Evolutionary conservation across 1,284 basidiomycete genomes (phyloP).

Genomic region (Lignosus rhinocerotis): DNA sequence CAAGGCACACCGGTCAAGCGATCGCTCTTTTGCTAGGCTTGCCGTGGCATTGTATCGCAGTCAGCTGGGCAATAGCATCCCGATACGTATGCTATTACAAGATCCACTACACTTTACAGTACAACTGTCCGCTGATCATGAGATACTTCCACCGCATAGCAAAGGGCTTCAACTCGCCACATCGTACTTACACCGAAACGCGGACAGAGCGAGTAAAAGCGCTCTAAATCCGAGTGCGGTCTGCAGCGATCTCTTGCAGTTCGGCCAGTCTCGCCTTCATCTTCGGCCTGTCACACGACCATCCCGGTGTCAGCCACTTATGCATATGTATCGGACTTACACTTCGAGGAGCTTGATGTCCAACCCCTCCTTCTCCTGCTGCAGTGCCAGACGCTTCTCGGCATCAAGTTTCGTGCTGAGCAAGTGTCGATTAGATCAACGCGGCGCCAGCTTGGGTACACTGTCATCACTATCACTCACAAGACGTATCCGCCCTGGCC

Average conservation of each 20-base stretch:
- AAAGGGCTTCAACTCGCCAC: neutral
- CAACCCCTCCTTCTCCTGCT: slow-evolving; percentile 90
- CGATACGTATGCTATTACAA: no score
- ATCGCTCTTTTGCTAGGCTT: no score
- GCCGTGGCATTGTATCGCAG: no score
- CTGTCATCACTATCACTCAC: slow-evolving; percentile 55
- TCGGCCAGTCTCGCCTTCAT: slow-evolving; percentile 79
- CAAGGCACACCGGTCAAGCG: no score
- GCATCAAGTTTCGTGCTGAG: slow-evolving; percentile 86
- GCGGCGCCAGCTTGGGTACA: neutral
- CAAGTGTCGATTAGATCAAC: neutral
- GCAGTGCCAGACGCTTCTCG: slow-evolving; percentile 86
- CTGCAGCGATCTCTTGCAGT: slow-evolving; percentile 47
- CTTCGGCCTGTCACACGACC: slow-evolving; percentile 62
- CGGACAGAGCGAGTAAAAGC: neutral
- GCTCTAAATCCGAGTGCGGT: slow-evolving; percentile 19
- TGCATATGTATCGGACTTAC: slow-evolving; percentile 41
- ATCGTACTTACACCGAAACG: neutral
- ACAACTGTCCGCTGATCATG: no score
- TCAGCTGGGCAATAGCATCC: no score
- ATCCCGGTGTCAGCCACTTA: neutral
- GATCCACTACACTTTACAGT: no score
- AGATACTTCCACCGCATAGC: no score
- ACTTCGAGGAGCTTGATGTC: slow-evolving; percentile 82
- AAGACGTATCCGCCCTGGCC: slow-evolving; percentile 85